Percentiles rank a stretch among this genome's conserved stretches.
Evolutionary conservation across 2,329 filamentous ascomycete genomes (phyloP).

Genomic region (Alternaria alternata): DNA sequence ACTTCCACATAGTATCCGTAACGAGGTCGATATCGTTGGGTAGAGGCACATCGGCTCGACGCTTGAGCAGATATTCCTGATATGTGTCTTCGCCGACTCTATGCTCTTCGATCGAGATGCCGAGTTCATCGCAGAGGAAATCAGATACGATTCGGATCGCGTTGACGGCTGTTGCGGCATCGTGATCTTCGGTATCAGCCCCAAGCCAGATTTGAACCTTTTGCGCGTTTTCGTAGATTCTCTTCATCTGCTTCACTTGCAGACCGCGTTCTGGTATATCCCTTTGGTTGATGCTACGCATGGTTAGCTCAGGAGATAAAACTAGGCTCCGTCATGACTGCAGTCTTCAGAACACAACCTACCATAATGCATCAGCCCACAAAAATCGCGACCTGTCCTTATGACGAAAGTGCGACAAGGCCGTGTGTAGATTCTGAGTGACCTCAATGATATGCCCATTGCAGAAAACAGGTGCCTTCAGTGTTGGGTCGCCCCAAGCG

Average conservation of each 20-base stretch:
- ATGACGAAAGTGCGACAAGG: background rate
- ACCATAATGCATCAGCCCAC: background rate
- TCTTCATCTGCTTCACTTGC: no score
- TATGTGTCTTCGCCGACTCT: background rate
- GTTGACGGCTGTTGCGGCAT: no score
- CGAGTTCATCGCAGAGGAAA: no score
- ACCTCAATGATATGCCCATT: background rate
- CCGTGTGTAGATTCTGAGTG: background rate
- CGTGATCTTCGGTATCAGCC: no score
- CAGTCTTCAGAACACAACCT: accelerated
- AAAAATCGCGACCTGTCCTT: background rate
- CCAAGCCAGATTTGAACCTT: no score
- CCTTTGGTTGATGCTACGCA: background rate
- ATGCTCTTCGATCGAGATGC: no score
- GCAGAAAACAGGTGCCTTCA: background rate
- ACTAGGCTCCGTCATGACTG: background rate
- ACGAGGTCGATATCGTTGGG: background rate
- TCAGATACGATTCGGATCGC: no score
- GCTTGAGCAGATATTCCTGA: background rate
- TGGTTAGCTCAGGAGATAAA: background rate
- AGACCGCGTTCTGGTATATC: no score
- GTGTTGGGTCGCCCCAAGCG: background rate
- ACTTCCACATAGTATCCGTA: background rate
- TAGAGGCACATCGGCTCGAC: background rate
- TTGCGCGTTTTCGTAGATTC: no score